Evolutionary conservation across 257 asterid species (phyloP), one percentile per base, ranked within the genome.

Genomic region (Solanum tacnaense): DNA sequence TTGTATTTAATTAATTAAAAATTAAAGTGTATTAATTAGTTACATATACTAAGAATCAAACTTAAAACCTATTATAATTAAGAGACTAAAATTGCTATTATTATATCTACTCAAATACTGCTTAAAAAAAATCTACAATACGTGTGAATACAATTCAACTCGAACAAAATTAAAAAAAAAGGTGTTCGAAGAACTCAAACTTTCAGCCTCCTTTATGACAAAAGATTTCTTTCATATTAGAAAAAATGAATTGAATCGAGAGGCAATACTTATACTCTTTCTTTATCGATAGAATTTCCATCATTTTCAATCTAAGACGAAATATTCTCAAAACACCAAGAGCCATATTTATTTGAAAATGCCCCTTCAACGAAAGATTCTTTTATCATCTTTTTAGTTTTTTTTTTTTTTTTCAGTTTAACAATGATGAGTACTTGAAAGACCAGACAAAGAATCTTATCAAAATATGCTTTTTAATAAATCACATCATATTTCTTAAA

Each of bases 401-500:
- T 15, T 32, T 52, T 52, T 13, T 4, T 73, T 15, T 29, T 39
- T 46, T 81, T 81, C 85, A 49, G 41, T 25, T 52, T 81, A 81
- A 49, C 41, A 81, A 81, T 81, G 85, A 81, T 81, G 85, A 81
- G 70, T 81, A 81, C 20, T 46, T 49, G 3, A 46, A 81, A 49
- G 20, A 46, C 85, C 41, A 81, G 85, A 81, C 85, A 81, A 81
- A 81, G 85, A 81, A 81, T 81, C 85, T 46, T 81, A 81, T 81
- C 68, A 81, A 81, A 79, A 46, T 81, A 27, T 81, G 85, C 85
- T 81, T 49, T 75, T 49, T 49, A 81, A 81, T 81, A 81, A 81
- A 81, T 81, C 85, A 81, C 85, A 81, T 81, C 85, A 81, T 81
- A 81, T 46, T 76, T 81, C 85, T 81, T 49, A 81, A 81, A 81